A percentile compares a stretch with the other conserved stretches of the same genome.
phyloP scores from a whole-genome alignment of 1,284 basidiomycete species.

The Austropuccinia psidii region DNA sequence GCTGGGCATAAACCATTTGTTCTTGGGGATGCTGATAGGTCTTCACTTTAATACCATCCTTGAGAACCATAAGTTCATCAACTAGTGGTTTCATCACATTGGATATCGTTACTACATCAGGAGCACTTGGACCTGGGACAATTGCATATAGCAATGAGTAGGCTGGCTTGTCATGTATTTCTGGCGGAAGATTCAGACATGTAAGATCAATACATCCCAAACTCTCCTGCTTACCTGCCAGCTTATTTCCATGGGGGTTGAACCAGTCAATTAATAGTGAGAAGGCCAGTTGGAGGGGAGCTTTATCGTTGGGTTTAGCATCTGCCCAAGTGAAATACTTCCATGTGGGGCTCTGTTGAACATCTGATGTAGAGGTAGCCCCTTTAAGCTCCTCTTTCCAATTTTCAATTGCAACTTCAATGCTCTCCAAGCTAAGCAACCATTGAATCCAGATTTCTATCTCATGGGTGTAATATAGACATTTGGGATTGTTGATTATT shows the following conservation, averaged over 20 bases:
- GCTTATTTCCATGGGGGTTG: constrained; percentile 25
- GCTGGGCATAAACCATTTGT: background rate
- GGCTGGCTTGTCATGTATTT: background rate
- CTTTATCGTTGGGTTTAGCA: too few relatives aligned
- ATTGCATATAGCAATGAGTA: constrained; percentile 10
- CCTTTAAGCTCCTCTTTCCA: too few relatives aligned
- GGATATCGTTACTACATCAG: background rate
- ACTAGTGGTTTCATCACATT: too few relatives aligned
- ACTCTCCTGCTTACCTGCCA: constrained; percentile 19
- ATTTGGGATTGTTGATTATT: too few relatives aligned
- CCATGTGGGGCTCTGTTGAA: background rate
- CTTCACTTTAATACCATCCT: too few relatives aligned
- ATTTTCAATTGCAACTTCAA: too few relatives aligned
- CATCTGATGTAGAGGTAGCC: too few relatives aligned
- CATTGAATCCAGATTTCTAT: too few relatives aligned
- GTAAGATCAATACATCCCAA: constrained; percentile 10
- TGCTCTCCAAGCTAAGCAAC: too few relatives aligned
- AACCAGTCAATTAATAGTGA: constrained; percentile 29
- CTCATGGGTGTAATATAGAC: too few relatives aligned
- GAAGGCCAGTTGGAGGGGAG: background rate
- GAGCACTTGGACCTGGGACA: constrained; percentile 12
- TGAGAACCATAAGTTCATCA: too few relatives aligned
- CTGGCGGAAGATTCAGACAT: constrained; percentile 15
- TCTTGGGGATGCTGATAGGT: background rate
- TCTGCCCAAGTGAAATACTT: background rate